phyloP scores from a whole-genome alignment of 2,329 filamentous ascomycete genomes.

The Biscogniauxia marginata region DNA sequence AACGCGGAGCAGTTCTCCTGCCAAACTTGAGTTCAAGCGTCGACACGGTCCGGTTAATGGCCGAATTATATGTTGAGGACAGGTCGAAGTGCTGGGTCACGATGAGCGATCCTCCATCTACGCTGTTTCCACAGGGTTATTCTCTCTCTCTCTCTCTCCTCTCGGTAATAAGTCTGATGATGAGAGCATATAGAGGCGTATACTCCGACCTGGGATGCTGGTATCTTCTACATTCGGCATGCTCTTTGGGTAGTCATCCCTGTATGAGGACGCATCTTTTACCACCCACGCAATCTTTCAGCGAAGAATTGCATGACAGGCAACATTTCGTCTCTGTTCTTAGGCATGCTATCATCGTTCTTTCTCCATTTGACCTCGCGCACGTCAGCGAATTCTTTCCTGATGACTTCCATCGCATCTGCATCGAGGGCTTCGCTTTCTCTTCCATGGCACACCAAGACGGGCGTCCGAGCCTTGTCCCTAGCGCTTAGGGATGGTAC shows the following conservation, averaged over 20 bases:
- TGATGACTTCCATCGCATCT: slow-evolving; percentile 62
- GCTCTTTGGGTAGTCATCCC: neutral
- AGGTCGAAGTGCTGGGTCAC: neutral
- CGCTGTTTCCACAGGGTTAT: no score
- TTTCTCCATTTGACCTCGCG: slow-evolving; percentile 69
- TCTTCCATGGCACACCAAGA: slow-evolving; percentile 59
- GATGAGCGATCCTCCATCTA: no score
- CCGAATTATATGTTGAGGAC: neutral
- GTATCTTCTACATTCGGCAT: neutral
- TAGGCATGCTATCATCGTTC: slow-evolving; percentile 78
- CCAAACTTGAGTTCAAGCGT: neutral
- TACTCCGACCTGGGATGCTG: neutral
- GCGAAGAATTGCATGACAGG: slow-evolving; percentile 86
- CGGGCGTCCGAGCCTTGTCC: slow-evolving; percentile 60
- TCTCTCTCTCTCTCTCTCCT: no score
- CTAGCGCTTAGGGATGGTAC: slow-evolving; percentile 43
- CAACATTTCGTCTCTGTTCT: slow-evolving; percentile 77
- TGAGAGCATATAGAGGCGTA: no score
- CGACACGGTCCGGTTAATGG: neutral
- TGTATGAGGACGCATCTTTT: neutral
- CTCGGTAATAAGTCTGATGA: no score
- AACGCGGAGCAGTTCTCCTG: no score
- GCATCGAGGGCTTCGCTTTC: slow-evolving; percentile 50
- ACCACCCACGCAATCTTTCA: slow-evolving; percentile 51
- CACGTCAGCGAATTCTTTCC: slow-evolving; percentile 64